A percentile compares a stretch with the other conserved stretches of the same genome.
Evolutionary conservation across 176 grass and related monocot genomes (phyloP).

Genomic region (Zea luxurians): DNA sequence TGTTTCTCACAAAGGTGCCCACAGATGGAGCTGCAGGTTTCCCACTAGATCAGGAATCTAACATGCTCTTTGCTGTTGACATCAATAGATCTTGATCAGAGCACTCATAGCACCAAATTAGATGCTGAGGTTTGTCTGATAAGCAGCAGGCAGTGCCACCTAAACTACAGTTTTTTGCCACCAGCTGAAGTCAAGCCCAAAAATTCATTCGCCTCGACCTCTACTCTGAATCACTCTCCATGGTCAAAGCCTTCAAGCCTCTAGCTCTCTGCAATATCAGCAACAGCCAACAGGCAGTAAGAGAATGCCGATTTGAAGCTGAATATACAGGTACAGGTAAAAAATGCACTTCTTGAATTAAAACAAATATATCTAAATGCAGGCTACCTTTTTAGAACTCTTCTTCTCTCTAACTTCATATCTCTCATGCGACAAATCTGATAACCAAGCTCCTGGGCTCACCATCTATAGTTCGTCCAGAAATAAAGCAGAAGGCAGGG

Average conservation of each 20-base stretch:
- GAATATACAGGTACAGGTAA: not conserved
- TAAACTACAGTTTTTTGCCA: not conserved
- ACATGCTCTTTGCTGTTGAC: not conserved
- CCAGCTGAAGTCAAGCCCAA: conserved; percentile 22
- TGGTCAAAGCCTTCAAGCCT: conserved; percentile 90
- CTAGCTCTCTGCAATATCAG: conserved; percentile 69
- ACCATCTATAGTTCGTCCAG: conserved; percentile 53
- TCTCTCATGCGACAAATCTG: conserved; percentile 91
- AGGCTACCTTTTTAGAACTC: conserved; percentile 73
- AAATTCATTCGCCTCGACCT: conserved; percentile 6
- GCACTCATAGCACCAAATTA: conserved; percentile 26
- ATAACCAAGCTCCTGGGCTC: conserved; percentile 90
- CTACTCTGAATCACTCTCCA: conserved; percentile 93
- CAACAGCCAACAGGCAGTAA: not conserved
- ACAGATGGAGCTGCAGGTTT: not conserved
- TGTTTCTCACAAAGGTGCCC: not conserved
- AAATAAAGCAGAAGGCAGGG: conserved; percentile 6
- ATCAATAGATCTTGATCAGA: not conserved
- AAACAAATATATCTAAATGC: not conserved
- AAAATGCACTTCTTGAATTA: not conserved
- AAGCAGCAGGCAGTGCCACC: conserved; percentile 8
- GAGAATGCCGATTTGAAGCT: not conserved
- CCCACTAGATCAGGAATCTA: not conserved
- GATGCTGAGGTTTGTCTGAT: conserved; percentile 26
- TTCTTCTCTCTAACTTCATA: conserved; percentile 99